Conservation (phyloP, 257 asterid genomes). For the Cynanchum wilfordii region DNA sequence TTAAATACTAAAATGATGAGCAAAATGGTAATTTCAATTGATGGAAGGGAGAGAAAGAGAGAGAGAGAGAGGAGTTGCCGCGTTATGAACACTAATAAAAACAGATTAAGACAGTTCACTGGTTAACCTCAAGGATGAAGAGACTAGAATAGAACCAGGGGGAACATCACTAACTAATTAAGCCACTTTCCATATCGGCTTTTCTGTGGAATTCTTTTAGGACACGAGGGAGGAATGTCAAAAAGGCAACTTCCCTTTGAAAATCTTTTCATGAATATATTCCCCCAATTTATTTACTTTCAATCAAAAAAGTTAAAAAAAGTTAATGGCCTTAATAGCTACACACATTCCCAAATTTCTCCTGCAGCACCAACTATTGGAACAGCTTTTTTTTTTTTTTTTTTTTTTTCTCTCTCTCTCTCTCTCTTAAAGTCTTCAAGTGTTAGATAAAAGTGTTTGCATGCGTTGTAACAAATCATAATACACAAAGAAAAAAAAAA, state of each 20-base stretch:
- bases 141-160: not conserved
- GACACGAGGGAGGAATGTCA: conserved; percentile 8
- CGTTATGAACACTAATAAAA: conserved; percentile 3
- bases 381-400: too few relatives aligned
- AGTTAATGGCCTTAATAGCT: not conserved
- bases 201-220: not conserved
- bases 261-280: not conserved
- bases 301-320: not conserved
- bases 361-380: too few relatives aligned
- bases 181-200: not conserved
- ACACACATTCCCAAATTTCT: not conserved
- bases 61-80: not conserved
- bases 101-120: conserved; percentile 4
- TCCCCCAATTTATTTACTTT: not conserved
- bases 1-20: too few relatives aligned
- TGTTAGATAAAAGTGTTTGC: too few relatives aligned
- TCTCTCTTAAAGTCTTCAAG: not conserved
- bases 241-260: not conserved
- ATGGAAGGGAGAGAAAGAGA: not conserved
- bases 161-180: not conserved
- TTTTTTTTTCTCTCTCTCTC: too few relatives aligned
- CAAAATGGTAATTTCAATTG: not conserved
- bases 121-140: not conserved
- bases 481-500: not conserved
- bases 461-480: too few relatives aligned